Evolutionary conservation across 2,329 filamentous ascomycete genomes (phyloP), one percentile per base, ranked within the genome.

Genomic region (Alternaria panax): DNA sequence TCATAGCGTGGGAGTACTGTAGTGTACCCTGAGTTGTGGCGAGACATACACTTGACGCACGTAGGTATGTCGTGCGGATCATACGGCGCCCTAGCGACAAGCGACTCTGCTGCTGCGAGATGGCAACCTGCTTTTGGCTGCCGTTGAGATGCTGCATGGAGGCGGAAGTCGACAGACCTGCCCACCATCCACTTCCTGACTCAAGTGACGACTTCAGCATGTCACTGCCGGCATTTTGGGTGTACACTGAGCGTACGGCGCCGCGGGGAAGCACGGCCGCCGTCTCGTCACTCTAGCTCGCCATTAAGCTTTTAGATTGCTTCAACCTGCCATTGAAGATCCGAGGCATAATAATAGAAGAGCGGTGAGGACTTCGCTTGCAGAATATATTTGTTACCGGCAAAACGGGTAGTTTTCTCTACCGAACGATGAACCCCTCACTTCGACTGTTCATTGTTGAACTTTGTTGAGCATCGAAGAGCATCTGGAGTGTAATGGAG

Each of bases 41-140:
- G 34, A 65, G 62, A 70, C 55, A 68, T 65, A 65, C 70, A 70
- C 64, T 56, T 58, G 64, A 75, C 66, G 73, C 38, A 41, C 20
- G 71, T 56, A 73, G 56, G 54, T 67, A 77, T 77, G 74, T 75
- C 72, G 73, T 76, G 74, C 75, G 64, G 71, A 64, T 53, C 65
- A 71, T 71, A 69, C 66, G 69, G 42, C 42, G 64, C 56, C 53
- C 64, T 64, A 52, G 65, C 63, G 60, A 59, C 52, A 67, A 54
- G 70, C 70, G 71, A 70, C 71, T 74, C 52, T 59, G 46, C 70
- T 69, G 64, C 61, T 65, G 70, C 67, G 61, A 64, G 64, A 59
- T 69, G 70, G 68, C 63, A 62, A 52, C 50, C 60, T 67, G 62
- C 64, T 64, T 63, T 64, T 47, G 57, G 65, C 61, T 51, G 63